Evolutionary conservation across 305 asterid species (phyloP), one percentile per base, ranked within the genome.

Genomic region (Solanum hybrid): DNA sequence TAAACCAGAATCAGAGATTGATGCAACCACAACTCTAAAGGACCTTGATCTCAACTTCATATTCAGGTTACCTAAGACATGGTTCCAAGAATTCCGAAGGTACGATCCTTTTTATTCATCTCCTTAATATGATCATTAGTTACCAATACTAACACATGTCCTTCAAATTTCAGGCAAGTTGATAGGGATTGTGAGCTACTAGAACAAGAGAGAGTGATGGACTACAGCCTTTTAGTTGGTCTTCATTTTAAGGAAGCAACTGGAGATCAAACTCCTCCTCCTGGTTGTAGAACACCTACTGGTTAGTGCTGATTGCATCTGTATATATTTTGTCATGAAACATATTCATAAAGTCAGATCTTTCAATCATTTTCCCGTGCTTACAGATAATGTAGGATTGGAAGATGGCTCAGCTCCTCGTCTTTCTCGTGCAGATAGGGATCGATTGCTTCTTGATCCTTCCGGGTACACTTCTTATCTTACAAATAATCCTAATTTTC

Each of bases 1-100:
- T 37, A 96, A 97, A 89, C 98, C 99, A 13, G 99, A 97, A 90
- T 91, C 98, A 34, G 98, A 96, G 94, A 96, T 97, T 33, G 98
- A 97, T 87, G 93, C 98, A 79, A 96, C 95, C 67, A 97, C 99
- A n/a, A 96, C 98, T 29, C 97, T 97, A 29, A 97, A 97, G 90
- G 99, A 97, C 91, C 98, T 97, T 16, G 99, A 97, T 89, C 98
- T 97, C 90, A 95, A 96, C 94, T 96, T 96, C 92, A 83, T 97
- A 28, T 97, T 97, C 89, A 91, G 97, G 78, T 93, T 97, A 71
- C 97, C 96, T 74, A 96, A 93, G 93, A 94, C 96, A 13, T 96
- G 99, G 99, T 96, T 93, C 90, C 98, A 96, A 94, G 99, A 97
- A 85, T 95, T 97, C 29, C 89, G 95, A 91, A 97, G 99, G 98